Evolutionary conservation across 2,329 filamentous ascomycete species (phyloP), one percentile per base, ranked within the genome.

Genomic region (Epichloe elymi): DNA sequence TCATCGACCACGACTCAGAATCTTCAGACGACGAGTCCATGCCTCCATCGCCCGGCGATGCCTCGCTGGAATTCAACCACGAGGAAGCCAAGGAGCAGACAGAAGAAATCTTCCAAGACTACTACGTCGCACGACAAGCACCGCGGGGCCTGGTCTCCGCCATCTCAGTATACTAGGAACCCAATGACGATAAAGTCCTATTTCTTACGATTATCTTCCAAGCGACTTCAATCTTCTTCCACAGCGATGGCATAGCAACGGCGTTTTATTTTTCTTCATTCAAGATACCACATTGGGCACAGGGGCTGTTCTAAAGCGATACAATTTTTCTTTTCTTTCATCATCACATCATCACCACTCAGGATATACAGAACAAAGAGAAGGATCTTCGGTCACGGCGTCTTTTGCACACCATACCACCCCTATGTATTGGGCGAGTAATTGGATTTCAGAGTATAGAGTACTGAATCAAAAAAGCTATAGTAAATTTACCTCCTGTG

Each of bases 1-100:
- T 88, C 52, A 75, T 82, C 59, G 83, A 88, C 66, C 79, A 77
- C 54, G 77, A 81, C 57, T 74, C 80, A 56, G 85, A 88, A 63
- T 83, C 83, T 55, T 82, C 79, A 2, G 83, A 80, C 52, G 85
- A 88, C 59, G 85, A 89, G 67, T 82, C 86, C 58, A 80, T 87
- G 79, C 86, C 86, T 7, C 83, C 83, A 19, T 86, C 83, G 54
- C 84, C 84, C 38, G 78, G 79, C 42, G 71, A 73, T 20, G 65
- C 75, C 30, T 65, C 74, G 37, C 69, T 88, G 49, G 68, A 74
- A 40, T 85, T 88, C 61, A 70, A 75, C 44, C 73, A 78, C 59
- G 79, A 83, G 71, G 71, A 79, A 60, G 58, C 57, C 58, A 69
- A 69, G 62, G 63, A 66, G 60, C 67, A 69, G 61, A 61, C 69